Evolutionary conservation across 2,329 filamentous ascomycete genomes (phyloP).

Genomic region (Pseudocercospora vitis): DNA sequence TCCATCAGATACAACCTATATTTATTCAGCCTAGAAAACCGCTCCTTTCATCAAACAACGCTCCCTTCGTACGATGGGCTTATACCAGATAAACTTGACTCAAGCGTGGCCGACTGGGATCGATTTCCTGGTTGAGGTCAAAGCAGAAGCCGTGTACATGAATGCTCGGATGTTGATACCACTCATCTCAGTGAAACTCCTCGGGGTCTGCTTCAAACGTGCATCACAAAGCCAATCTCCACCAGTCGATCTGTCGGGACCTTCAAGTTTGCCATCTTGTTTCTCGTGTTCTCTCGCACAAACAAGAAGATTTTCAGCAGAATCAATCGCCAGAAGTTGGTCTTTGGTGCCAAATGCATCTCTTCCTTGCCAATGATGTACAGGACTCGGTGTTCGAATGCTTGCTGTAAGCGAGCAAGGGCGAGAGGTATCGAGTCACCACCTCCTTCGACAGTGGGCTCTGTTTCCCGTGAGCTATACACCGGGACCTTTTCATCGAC

Average conservation of each 20-base stretch:
- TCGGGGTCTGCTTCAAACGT: constrained; percentile 48
- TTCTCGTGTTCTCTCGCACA: constrained; percentile 64
- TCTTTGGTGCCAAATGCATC: constrained; percentile 51
- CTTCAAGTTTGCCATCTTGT: constrained; percentile 64
- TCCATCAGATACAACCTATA: no score
- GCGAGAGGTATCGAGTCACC: constrained; percentile 12
- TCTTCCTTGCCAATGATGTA: constrained; percentile 63
- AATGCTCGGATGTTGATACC: no score
- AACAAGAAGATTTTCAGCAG: constrained; percentile 61
- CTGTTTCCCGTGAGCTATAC: neutral
- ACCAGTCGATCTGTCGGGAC: constrained; percentile 62
- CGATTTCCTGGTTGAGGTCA: constrained; percentile 6
- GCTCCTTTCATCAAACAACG: no score
- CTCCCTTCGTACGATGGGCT: neutral
- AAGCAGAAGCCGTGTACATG: constrained; percentile 7
- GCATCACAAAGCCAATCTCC: constrained; percentile 69
- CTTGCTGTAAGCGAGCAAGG: constrained; percentile 40
- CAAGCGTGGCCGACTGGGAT: neutral
- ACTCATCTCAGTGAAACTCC: no score
- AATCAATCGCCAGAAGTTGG: constrained; percentile 46
- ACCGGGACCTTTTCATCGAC: constrained; percentile 7
- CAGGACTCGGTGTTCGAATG: constrained; percentile 50
- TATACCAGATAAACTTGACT: constrained; percentile 4
- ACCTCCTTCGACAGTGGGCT: constrained; percentile 7
- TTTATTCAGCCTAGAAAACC: no score